phyloP scores from a whole-genome alignment of 805 yeast genomes.

The Lipomyces lipofer region DNA sequence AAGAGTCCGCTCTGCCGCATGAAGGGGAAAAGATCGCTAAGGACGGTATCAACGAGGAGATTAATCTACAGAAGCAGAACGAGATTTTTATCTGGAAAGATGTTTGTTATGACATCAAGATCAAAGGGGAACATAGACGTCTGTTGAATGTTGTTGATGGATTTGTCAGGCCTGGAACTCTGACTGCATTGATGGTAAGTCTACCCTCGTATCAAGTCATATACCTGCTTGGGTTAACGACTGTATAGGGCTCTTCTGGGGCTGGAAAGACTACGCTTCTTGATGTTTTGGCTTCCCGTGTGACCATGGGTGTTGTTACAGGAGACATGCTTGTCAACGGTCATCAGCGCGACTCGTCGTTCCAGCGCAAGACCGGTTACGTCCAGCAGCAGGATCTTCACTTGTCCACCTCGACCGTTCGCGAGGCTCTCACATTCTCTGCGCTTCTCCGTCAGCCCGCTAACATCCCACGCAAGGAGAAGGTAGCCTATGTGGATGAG shows the following conservation, averaged over 20 bases:
- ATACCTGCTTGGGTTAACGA: not conserved
- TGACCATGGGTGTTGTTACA: conserved; percentile 67
- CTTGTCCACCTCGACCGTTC: conserved; percentile 64
- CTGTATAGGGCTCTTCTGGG: conserved; percentile 65
- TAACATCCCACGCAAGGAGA: conserved; percentile 55
- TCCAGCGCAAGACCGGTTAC: conserved; percentile 77
- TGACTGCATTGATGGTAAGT: conserved; percentile 67
- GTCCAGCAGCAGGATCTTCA: conserved; percentile 83
- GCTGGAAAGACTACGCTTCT: conserved; percentile 77
- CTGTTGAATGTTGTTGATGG: conserved; percentile 70
- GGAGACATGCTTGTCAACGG: conserved; percentile 77
- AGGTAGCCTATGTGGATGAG: conserved; percentile 66
- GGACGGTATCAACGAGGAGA: conserved; percentile 6
- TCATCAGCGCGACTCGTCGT: conserved; percentile 60
- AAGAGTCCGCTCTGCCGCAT: conserved; percentile 12
- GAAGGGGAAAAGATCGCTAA: conserved; percentile 17
- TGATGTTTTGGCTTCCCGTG: conserved; percentile 71
- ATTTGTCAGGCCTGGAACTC: conserved; percentile 80
- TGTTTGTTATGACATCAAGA: conserved; percentile 67
- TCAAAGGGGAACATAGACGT: conserved; percentile 59
- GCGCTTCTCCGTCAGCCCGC: conserved; percentile 72
- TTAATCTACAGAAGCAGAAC: conserved; percentile 25
- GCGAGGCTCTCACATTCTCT: conserved; percentile 71
- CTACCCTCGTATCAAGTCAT: not conserved
- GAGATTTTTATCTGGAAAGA: conserved; percentile 78